phyloP scores from a whole-genome alignment of 139 green algal species.

The Auxenochlorella pyrenoidosa region DNA sequence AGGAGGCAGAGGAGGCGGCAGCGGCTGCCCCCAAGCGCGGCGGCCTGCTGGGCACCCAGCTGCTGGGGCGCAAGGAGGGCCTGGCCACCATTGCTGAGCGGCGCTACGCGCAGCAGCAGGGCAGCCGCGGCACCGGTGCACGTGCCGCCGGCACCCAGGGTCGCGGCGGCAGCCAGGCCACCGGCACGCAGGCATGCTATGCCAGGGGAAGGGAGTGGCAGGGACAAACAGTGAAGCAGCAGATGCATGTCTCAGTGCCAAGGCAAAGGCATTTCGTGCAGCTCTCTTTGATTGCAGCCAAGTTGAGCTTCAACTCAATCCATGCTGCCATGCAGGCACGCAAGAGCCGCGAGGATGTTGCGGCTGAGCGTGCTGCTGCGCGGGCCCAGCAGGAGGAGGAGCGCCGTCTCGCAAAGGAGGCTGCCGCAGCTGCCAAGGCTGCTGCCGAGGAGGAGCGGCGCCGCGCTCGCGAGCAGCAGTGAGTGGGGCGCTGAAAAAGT shows the following conservation, averaged over 20 bases:
- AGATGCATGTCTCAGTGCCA: too few species aligned
- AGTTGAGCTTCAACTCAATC: too few species aligned
- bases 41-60: slow-evolving; percentile 14
- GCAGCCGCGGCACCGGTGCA: background rate
- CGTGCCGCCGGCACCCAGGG: background rate
- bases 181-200: background rate
- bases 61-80: slow-evolving; percentile 24
- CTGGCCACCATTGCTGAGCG: slow-evolving; percentile 36
- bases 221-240: too few species aligned
- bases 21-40: background rate
- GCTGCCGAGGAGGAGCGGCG: slow-evolving; percentile 27
- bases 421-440: slow-evolving; percentile 8
- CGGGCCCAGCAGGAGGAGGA: slow-evolving; percentile 25
- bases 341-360: slow-evolving; percentile 32
- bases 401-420: background rate
- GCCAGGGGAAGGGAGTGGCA: too few species aligned
- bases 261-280: too few species aligned
- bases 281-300: too few species aligned
- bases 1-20: slow-evolving; percentile 2
- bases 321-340: background rate
- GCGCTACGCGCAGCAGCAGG: slow-evolving; percentile 21
- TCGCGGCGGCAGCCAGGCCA: background rate
- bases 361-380: slow-evolving; percentile 14
- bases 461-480: slow-evolving; percentile 2
- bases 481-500: background rate